These are phyloP conservation scores for Rhypophila decipiens DNA, from an alignment of 495 filamentous ascomycete genomes.

Conservation along the genomic window DNA sequence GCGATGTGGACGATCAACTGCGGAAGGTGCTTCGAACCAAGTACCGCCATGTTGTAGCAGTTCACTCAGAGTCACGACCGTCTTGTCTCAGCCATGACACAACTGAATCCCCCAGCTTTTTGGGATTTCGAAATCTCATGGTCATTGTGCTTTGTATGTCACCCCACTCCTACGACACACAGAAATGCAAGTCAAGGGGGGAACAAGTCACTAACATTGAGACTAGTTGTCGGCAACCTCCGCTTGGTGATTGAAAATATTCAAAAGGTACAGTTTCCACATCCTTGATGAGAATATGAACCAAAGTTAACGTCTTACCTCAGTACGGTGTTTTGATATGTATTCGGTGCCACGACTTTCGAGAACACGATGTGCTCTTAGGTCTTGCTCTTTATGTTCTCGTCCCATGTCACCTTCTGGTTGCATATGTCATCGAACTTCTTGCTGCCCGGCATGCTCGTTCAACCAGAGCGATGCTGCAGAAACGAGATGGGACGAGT, in stretches of 20 bases:
- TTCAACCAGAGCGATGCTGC: conserved; percentile 50
- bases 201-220: background rate
- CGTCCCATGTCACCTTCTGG: conserved; percentile 82
- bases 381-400: conserved; percentile 72
- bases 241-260: conserved; percentile 94
- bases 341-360: conserved; percentile 82
- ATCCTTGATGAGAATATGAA: background rate
- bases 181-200: background rate
- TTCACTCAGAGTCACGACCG: conserved; percentile 63
- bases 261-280: conserved; percentile 61
- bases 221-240: conserved; percentile 79
- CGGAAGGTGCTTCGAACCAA: conserved; percentile 35
- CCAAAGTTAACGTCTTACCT: conserved; percentile 16
- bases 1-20: conserved; percentile 12
- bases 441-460: conserved; percentile 71
- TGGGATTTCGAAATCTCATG: conserved; percentile 95
- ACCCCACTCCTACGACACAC: background rate
- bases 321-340: conserved; percentile 94
- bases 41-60: conserved; percentile 83
- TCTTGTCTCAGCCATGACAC: conserved; percentile 85
- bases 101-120: conserved; percentile 66
- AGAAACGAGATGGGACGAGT: conserved; percentile 46
- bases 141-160: conserved; percentile 76
- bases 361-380: conserved; percentile 66
- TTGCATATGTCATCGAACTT: conserved; percentile 82